These are phyloP conservation scores for Cicer yamashitae DNA, from an alignment of 306 rosid genomes.

Conservation along the genomic window DNA sequence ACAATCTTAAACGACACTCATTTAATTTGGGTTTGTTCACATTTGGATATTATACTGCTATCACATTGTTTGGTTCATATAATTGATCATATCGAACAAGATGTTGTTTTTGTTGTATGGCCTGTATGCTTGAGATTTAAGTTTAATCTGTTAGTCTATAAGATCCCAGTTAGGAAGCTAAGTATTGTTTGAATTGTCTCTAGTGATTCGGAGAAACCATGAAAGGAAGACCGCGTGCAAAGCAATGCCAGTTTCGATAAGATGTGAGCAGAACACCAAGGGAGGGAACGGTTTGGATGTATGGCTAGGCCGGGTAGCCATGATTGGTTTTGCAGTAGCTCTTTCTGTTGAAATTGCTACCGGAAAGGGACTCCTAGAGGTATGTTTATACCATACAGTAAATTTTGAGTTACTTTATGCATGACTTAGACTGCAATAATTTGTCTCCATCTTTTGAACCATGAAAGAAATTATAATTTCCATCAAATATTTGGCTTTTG, in stretches of 20 bases:
- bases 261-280: constrained; percentile 75
- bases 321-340: constrained; percentile 89
- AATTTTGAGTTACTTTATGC: constrained; percentile 24
- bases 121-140: not conserved
- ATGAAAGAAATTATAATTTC: constrained; percentile 26
- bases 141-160: not conserved
- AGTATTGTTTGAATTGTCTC: constrained; percentile 37
- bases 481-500: constrained; percentile 22
- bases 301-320: constrained; percentile 88
- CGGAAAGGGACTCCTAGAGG: constrained; percentile 95
- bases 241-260: constrained; percentile 64
- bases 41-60: not conserved
- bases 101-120: not conserved
- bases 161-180: not conserved
- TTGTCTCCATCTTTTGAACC: constrained; percentile 26
- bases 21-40: not conserved
- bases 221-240: constrained; percentile 52
- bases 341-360: constrained; percentile 77
- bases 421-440: constrained; percentile 29
- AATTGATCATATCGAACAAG: not conserved
- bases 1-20: constrained; percentile 11
- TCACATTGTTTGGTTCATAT: not conserved
- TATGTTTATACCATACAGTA: constrained; percentile 35
- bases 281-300: constrained; percentile 71
- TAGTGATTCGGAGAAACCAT: constrained; percentile 57